A percentile compares a stretch with the other conserved stretches of the same genome.
Evolutionary conservation across 176 grass and related monocot genomes (phyloP).

Genomic region (Paspalum notatum): DNA sequence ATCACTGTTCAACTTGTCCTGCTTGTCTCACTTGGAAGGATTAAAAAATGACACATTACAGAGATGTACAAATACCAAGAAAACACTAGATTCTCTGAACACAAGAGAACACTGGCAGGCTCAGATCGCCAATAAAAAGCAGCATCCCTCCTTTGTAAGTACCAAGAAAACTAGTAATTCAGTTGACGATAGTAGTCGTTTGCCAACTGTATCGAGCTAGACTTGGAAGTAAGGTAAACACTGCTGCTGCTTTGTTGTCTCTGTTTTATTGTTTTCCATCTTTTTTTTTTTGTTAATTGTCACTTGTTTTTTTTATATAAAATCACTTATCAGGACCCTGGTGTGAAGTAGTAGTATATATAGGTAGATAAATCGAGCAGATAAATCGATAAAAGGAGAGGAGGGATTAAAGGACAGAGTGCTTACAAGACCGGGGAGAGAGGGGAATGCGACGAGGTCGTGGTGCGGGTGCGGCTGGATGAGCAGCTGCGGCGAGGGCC

Average conservation of each 20-base stretch:
- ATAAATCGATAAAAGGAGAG: background rate
- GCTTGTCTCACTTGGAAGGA: background rate
- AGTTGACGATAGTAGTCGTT: background rate
- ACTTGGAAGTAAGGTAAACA: background rate
- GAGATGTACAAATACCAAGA: background rate
- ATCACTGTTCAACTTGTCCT: background rate
- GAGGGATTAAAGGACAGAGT: background rate
- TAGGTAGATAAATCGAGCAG: background rate
- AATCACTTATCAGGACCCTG: too few relatives aligned
- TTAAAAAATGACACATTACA: background rate
- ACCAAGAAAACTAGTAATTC: background rate
- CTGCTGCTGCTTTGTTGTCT: background rate
- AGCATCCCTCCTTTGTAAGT: too few relatives aligned
- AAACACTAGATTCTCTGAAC: too few relatives aligned
- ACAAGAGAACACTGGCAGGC: background rate
- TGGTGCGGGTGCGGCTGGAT: constrained; percentile 74
- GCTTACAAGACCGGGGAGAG: constrained; percentile 57
- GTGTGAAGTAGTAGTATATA: too few relatives aligned
- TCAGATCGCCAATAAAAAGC: background rate
- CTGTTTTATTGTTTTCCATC: background rate
- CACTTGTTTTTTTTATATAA: too few relatives aligned
- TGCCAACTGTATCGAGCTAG: background rate
- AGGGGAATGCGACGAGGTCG: constrained; percentile 74
- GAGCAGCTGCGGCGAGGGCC: constrained; percentile 59
- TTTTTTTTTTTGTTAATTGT: too few relatives aligned